Evolutionary conservation across 306 rosid genomes (phyloP).

Genomic region (Fagus sylvatica): DNA sequence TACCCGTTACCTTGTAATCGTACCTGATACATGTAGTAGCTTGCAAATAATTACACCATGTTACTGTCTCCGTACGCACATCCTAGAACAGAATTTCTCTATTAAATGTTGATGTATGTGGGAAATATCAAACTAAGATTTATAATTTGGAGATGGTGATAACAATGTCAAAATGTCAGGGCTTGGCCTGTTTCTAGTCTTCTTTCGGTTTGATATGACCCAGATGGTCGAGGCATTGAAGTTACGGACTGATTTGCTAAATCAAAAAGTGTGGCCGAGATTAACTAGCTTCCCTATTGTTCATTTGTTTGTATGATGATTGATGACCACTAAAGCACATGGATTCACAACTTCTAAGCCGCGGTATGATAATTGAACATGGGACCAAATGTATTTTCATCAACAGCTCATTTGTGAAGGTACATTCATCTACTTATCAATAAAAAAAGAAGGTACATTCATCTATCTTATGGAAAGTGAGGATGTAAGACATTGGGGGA

Average conservation of each 20-base stretch:
- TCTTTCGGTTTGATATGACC: constrained; percentile 10
- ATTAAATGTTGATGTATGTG: too few relatives aligned
- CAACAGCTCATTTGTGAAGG: constrained; percentile 46
- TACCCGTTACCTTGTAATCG: too few relatives aligned
- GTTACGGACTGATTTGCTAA: constrained; percentile 10
- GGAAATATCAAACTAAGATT: too few relatives aligned
- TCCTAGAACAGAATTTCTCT: too few relatives aligned
- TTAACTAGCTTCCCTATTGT: constrained; percentile 4
- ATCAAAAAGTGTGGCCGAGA: constrained; percentile 21
- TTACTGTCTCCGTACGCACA: too few relatives aligned
- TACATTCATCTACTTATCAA: constrained; percentile 26
- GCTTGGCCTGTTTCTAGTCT: not conserved
- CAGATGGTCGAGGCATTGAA: constrained; percentile 30
- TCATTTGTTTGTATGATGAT: not conserved
- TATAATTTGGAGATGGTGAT: too few relatives aligned
- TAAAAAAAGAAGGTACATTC: not conserved
- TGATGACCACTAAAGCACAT: not conserved
- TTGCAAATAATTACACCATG: too few relatives aligned
- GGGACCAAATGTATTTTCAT: constrained; percentile 34
- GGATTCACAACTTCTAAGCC: not conserved
- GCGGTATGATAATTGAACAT: not conserved
- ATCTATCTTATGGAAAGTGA: constrained; percentile 13
- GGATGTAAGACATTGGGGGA: not conserved
- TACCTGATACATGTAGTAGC: too few relatives aligned
- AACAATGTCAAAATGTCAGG: not conserved